Conservation (phyloP, 2,329 filamentous ascomycete species). For the Colletotrichum theobromicola region DNA sequence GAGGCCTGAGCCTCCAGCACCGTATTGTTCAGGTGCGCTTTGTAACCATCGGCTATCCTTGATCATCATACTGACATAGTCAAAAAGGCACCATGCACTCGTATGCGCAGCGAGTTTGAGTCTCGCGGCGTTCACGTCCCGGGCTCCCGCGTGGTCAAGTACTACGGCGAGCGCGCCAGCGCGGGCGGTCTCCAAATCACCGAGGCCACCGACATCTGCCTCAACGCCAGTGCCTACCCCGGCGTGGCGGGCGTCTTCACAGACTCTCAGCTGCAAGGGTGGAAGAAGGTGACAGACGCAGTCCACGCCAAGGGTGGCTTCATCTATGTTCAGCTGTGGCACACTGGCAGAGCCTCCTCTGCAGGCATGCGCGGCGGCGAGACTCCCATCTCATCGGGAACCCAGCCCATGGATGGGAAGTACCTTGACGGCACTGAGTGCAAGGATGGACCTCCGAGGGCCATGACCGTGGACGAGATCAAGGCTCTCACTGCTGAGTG, state of each 20-base stretch:
- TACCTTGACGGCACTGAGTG: conserved; percentile 22
- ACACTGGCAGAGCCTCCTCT: conserved; percentile 56
- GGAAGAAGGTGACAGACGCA: conserved; percentile 64
- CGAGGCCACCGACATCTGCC: conserved; percentile 35
- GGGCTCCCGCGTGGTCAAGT: conserved; percentile 28
- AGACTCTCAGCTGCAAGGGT: conserved; percentile 44
- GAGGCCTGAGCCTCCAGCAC: conserved; percentile 36
- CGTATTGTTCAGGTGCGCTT: conserved; percentile 37
- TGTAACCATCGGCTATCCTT: neutral
- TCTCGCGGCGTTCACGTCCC: conserved; percentile 38
- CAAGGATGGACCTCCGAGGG: conserved; percentile 54
- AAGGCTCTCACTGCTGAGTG: conserved; percentile 63
- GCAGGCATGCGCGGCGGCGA: conserved; percentile 22
- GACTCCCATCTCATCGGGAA: conserved; percentile 32
- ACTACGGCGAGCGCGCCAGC: conserved; percentile 36
- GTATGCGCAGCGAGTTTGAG: conserved; percentile 33
- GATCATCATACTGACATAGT: neutral
- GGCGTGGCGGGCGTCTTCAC: conserved; percentile 34
- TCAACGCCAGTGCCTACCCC: conserved; percentile 30
- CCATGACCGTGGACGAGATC: conserved; percentile 70
- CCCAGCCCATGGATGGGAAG: conserved; percentile 43
- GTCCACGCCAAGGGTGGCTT: conserved; percentile 67
- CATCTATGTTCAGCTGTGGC: conserved; percentile 69
- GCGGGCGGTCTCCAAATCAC: conserved; percentile 33
- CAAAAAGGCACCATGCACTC: neutral